A percentile compares a stretch with the other conserved stretches of the same genome.
These are phyloP conservation scores for Hypholoma sublateritium DNA, from an alignment of 768 basidiomycete genomes.

Conservation along the genomic window DNA sequence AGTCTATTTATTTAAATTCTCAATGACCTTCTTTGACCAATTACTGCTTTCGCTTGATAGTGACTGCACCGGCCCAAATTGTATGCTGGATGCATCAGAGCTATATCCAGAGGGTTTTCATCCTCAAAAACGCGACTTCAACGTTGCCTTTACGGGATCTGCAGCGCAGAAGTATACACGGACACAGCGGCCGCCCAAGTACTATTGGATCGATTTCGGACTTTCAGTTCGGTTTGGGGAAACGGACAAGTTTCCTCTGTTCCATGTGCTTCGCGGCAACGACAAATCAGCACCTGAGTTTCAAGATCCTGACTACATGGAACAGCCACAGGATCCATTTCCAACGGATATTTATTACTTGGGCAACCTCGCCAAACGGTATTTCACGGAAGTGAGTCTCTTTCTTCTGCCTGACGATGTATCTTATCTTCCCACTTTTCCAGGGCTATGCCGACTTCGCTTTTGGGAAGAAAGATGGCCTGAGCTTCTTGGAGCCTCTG, in stretches of 20 bases:
- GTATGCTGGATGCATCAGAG: constrained; percentile 20
- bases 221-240: constrained; percentile 28
- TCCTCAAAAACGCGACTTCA: constrained; percentile 18
- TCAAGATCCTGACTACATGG: constrained; percentile 2
- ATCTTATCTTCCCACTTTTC: background rate
- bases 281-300: constrained; percentile 41
- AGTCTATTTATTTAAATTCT: background rate
- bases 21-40: background rate
- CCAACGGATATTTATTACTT: constrained; percentile 43
- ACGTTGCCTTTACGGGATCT: constrained; percentile 18
- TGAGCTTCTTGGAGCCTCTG: constrained; percentile 33
- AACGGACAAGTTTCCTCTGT: constrained; percentile 20
- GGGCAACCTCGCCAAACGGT: constrained; percentile 33
- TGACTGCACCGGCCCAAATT: constrained; percentile 15
- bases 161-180: constrained; percentile 20
- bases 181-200: constrained; percentile 29
- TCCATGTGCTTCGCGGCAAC: constrained; percentile 33
- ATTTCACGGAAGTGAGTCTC: constrained; percentile 32
- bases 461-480: constrained; percentile 4
- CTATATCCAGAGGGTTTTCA: constrained; percentile 18
- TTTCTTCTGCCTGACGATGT: background rate
- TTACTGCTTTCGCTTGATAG: constrained; percentile 2
- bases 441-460: background rate
- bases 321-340: constrained; percentile 34
- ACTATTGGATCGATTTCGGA: constrained; percentile 40